Conservation (phyloP, 2,329 filamentous ascomycete species). For the Dactylellina drechsleri region DNA sequence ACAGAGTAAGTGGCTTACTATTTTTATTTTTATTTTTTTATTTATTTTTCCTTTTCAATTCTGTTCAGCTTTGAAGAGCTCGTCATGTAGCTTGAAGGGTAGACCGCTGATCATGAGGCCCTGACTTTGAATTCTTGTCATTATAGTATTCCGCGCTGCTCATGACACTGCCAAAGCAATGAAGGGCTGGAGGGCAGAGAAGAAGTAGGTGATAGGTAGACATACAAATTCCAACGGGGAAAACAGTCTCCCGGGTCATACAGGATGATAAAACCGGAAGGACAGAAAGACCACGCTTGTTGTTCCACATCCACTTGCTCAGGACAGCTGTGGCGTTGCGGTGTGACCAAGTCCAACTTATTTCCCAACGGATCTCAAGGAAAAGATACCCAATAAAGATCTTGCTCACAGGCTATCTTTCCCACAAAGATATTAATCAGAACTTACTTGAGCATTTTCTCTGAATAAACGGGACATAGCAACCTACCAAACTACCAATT, state of each 20-base stretch:
- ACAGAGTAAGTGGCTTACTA: constrained; percentile 63
- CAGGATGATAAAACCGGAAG: constrained; percentile 11
- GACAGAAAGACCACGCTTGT: constrained; percentile 35
- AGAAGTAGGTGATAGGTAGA: constrained; percentile 34
- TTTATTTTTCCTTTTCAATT: background rate
- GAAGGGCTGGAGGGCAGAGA: constrained; percentile 72
- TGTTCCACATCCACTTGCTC: constrained; percentile 33
- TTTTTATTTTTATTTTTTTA: too few relatives aligned
- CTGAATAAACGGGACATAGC: too few relatives aligned
- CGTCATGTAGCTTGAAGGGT: background rate
- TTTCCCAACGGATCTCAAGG: background rate
- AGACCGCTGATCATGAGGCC: constrained; percentile 38
- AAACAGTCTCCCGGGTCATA: constrained; percentile 15
- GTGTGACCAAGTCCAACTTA: constrained; percentile 18
- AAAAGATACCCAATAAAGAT: background rate
- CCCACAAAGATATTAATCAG: too few relatives aligned
- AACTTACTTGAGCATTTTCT: too few relatives aligned
- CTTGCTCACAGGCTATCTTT: background rate
- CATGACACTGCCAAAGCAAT: constrained; percentile 78
- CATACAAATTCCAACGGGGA: background rate
- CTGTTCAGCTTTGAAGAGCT: background rate
- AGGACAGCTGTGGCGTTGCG: constrained; percentile 3
- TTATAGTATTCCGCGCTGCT: constrained; percentile 73
- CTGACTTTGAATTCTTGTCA: constrained; percentile 22
- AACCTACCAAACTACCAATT: too few relatives aligned